phyloP scores from a whole-genome alignment of 2,329 filamentous ascomycete genomes.

The Graphilbum sp. region DNA sequence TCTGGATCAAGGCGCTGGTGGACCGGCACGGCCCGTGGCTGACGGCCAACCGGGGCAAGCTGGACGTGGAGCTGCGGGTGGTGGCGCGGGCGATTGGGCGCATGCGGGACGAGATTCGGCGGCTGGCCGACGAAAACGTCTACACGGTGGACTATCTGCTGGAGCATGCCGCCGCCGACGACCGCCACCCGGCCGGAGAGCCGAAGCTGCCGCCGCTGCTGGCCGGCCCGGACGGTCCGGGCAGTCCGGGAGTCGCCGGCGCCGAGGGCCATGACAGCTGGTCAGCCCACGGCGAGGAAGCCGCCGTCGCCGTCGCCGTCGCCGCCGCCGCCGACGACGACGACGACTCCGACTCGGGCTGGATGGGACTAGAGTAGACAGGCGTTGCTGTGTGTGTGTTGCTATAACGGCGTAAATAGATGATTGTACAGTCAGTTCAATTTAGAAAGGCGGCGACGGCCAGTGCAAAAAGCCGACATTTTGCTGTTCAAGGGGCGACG shows the following conservation, averaged over 20 bases:
- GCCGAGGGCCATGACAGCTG: no score
- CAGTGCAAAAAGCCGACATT: no score
- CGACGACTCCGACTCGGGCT: background rate
- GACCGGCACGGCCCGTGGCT: slow-evolving; percentile 75
- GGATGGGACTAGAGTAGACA: background rate
- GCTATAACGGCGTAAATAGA: no score
- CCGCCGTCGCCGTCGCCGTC: no score
- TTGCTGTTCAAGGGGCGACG: no score
- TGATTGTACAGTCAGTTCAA: no score
- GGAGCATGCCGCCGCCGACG: slow-evolving; percentile 26
- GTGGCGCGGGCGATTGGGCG: slow-evolving; percentile 65
- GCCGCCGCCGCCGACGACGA: no score
- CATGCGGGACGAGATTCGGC: slow-evolving; percentile 69
- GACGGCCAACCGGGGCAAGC: slow-evolving; percentile 60
- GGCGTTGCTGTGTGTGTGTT: background rate
- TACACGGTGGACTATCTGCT: slow-evolving; percentile 78
- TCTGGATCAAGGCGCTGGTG: slow-evolving; percentile 77
- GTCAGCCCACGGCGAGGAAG: no score
- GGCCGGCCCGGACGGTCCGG: background rate
- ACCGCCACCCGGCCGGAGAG: slow-evolving; percentile 6
- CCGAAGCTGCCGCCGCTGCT: background rate
- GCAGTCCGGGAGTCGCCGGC: no score
- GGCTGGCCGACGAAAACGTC: slow-evolving; percentile 71
- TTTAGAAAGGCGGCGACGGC: no score
- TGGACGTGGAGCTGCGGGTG: slow-evolving; percentile 71